Percentiles rank a stretch among this genome's conserved stretches.
phyloP scores from a whole-genome alignment of 768 basidiomycete species.

The Suillus americanus region DNA sequence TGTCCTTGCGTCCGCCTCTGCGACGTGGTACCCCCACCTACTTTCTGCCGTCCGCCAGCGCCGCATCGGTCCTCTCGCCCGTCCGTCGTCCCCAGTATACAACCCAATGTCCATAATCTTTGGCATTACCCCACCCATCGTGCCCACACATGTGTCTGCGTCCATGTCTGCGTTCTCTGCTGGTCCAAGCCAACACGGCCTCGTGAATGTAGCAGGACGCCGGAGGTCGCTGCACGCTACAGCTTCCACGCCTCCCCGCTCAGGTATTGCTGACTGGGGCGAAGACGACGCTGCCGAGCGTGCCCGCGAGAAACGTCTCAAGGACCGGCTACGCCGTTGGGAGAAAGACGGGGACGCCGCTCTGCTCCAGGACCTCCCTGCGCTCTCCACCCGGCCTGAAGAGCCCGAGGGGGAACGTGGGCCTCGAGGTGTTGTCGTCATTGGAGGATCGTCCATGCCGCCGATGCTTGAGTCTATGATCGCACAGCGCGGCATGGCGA shows the following conservation, averaged over 20 bases:
- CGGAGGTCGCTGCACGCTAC: conserved; percentile 36
- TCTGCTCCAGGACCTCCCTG: conserved; percentile 65
- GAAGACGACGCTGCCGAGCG: conserved; percentile 67
- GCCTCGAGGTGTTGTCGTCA: conserved; percentile 44
- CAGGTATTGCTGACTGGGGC: conserved; percentile 53
- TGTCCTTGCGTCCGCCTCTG: conserved; percentile 68
- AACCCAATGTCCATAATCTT: conserved; percentile 84
- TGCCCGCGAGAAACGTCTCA: conserved; percentile 70
- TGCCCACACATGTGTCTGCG: conserved; percentile 18
- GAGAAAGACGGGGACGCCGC: conserved; percentile 56
- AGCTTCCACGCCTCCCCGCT: conserved; percentile 31
- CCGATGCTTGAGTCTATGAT: conserved; percentile 23
- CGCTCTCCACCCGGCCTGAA: conserved; percentile 41
- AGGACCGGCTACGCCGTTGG: conserved; percentile 72
- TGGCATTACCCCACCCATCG: conserved; percentile 79
- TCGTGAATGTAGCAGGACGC: conserved; percentile 48
- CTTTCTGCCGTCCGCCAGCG: conserved; percentile 76
- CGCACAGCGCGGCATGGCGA: conserved; percentile 20
- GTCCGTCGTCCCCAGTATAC: conserved; percentile 56
- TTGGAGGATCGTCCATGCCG: conserved; percentile 44
- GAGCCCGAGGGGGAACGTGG: conserved; percentile 33
- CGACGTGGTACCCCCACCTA: conserved; percentile 80
- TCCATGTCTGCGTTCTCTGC: conserved; percentile 20
- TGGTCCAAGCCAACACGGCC: conserved; percentile 27
- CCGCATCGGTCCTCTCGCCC: conserved; percentile 61